phyloP scores from a whole-genome alignment of 2,329 filamentous ascomycete genomes.

The Helminthosporium solani region DNA sequence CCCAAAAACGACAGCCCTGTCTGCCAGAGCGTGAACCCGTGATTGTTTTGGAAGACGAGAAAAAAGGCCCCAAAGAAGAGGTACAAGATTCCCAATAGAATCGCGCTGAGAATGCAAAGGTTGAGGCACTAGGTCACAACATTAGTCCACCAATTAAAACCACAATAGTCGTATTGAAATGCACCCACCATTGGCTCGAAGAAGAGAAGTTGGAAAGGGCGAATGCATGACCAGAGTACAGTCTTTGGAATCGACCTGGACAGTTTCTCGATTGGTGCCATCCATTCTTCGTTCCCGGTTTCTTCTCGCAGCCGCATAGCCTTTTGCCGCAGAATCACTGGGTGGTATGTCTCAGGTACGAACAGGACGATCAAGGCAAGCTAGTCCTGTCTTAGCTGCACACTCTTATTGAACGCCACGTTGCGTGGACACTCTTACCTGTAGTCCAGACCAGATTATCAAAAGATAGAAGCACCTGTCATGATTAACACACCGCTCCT shows the following conservation, averaged over 20 bases:
- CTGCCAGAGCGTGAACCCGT: conserved; percentile 78
- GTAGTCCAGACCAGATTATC: conserved; percentile 72
- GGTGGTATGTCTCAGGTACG: conserved; percentile 85
- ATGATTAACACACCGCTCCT: conserved; percentile 27
- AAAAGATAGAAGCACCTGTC: conserved; percentile 65
- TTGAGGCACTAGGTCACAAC: conserved; percentile 57
- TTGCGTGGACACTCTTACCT: conserved; percentile 29
- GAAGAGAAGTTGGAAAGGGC: conserved; percentile 74
- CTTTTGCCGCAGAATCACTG: conserved; percentile 70
- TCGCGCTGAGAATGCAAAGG: conserved; percentile 78
- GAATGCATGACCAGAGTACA: conserved; percentile 55
- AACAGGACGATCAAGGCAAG: conserved; percentile 65
- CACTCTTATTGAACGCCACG: not conserved
- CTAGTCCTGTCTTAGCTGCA: conserved; percentile 42
- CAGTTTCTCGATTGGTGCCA: conserved; percentile 73
- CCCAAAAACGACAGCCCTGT: conserved; percentile 75
- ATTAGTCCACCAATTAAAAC: conserved; percentile 30
- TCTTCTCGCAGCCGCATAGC: conserved; percentile 68
- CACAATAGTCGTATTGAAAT: not conserved
- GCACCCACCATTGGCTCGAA: conserved; percentile 72
- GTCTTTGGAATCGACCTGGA: conserved; percentile 64
- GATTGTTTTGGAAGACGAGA: conserved; percentile 71
- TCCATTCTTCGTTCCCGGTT: conserved; percentile 75
- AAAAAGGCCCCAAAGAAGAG: conserved; percentile 76
- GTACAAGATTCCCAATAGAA: conserved; percentile 85